phyloP scores from a whole-genome alignment of 306 rosid species.

The Cucurbita ficifolia region DNA sequence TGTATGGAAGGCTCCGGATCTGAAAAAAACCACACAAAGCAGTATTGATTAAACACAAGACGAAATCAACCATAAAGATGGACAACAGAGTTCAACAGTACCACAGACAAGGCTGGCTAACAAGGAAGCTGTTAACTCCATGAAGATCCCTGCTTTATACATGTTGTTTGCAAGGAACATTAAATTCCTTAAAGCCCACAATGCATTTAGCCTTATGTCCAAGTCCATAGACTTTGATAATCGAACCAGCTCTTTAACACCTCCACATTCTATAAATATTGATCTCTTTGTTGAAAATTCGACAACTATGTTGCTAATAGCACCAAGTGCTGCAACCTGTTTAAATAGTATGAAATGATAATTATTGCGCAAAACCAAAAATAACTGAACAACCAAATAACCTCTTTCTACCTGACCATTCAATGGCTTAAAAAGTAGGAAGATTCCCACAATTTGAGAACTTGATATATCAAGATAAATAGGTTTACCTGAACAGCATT shows the following conservation, averaged over 20 bases:
- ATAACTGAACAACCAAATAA: neutral
- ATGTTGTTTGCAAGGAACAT: slow-evolving; percentile 58
- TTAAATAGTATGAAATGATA: slow-evolving; percentile 15
- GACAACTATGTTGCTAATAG: slow-evolving; percentile 68
- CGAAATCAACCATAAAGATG: neutral
- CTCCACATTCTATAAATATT: slow-evolving; percentile 56
- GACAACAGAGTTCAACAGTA: slow-evolving; percentile 15
- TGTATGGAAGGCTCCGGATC: slow-evolving; percentile 80
- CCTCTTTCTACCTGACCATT: neutral
- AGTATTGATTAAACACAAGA: neutral
- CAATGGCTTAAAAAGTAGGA: neutral
- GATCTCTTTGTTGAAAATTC: slow-evolving; percentile 49
- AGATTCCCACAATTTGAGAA: neutral
- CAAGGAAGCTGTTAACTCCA: slow-evolving; percentile 59
- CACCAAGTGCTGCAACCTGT: slow-evolving; percentile 87
- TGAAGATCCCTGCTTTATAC: slow-evolving; percentile 47
- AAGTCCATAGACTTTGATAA: slow-evolving; percentile 84
- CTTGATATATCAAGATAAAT: neutral
- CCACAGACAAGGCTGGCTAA: slow-evolving; percentile 73
- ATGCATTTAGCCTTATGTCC: slow-evolving; percentile 52
- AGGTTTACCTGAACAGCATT: slow-evolving; percentile 66
- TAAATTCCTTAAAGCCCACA: slow-evolving; percentile 83
- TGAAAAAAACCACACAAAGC: slow-evolving; percentile 25
- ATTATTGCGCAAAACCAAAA: neutral
- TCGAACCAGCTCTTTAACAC: slow-evolving; percentile 62